Evolutionary conservation across 768 basidiomycete genomes (phyloP).

Genomic region (Mycena maculata): DNA sequence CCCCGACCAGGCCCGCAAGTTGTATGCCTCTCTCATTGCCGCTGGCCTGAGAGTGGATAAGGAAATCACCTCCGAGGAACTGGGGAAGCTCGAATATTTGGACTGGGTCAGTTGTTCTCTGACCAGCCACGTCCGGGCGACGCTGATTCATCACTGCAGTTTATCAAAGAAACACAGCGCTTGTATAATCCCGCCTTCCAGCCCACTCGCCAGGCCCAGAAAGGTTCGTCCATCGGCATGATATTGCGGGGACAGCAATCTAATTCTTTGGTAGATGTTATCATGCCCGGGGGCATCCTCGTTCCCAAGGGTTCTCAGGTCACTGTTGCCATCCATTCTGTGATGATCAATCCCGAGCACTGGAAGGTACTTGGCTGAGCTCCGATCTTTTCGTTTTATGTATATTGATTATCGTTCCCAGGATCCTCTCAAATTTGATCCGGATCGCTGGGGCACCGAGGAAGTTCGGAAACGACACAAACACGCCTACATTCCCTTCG

Average conservation of each 20-base stretch:
- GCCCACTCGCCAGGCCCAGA: slow-evolving; percentile 21
- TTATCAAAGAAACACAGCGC: slow-evolving; percentile 23
- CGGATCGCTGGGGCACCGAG: slow-evolving; percentile 32
- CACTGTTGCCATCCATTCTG: slow-evolving; percentile 17
- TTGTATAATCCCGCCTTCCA: slow-evolving; percentile 26
- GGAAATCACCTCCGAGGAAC: slow-evolving; percentile 19
- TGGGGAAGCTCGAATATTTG: slow-evolving; percentile 17
- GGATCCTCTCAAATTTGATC: slow-evolving; percentile 32
- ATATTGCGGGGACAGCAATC: neutral
- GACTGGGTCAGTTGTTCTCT: slow-evolving; percentile 14
- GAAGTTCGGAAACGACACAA: slow-evolving; percentile 25
- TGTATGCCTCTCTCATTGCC: slow-evolving; percentile 22
- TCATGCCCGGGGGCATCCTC: slow-evolving; percentile 10
- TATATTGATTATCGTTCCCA: neutral
- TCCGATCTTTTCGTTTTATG: no score
- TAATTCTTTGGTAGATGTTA: neutral
- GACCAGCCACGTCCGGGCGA: neutral
- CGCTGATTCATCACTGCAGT: neutral
- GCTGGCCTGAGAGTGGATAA: slow-evolving; percentile 17
- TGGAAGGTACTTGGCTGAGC: slow-evolving; percentile 3
- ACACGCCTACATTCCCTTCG: slow-evolving; percentile 29
- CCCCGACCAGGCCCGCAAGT: slow-evolving; percentile 17
- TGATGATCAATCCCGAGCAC: slow-evolving; percentile 24
- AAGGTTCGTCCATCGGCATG: neutral
- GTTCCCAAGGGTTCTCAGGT: slow-evolving; percentile 21